Evolutionary conservation across 2,329 filamentous ascomycete species (phyloP).

Genomic region (Biscogniauxia sp.): DNA sequence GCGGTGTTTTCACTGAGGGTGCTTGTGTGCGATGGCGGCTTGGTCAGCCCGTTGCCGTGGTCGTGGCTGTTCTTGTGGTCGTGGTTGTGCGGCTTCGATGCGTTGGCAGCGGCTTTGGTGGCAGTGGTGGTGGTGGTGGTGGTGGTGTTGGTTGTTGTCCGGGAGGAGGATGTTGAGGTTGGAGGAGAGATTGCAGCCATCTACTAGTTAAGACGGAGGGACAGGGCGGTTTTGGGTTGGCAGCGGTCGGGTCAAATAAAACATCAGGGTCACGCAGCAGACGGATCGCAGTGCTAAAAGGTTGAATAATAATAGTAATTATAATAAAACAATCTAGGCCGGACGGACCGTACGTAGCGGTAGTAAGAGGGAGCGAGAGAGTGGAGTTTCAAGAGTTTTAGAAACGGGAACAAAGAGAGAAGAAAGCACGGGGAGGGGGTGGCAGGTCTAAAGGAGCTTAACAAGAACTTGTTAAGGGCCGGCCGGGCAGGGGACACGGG

Average conservation of each 20-base stretch:
- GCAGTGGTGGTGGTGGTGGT: conserved; percentile 4
- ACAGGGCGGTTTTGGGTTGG: conserved; percentile 8
- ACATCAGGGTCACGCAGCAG: conserved; percentile 8
- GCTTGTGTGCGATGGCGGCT: conserved; percentile 19
- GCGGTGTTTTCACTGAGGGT: conserved; percentile 8
- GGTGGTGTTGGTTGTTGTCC: conserved; percentile 2
- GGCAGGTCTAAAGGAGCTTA: not conserved
- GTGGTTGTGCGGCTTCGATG: conserved; percentile 13
- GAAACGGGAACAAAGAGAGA: not conserved
- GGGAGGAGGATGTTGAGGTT: conserved; percentile 8
- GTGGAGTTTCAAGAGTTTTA: not conserved
- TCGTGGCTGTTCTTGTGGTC: conserved; percentile 6
- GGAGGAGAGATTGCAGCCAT: conserved; percentile 21
- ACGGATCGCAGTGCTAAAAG: not conserved
- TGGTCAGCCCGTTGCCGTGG: conserved; percentile 14
- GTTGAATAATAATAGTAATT: not conserved
- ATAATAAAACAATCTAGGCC: not conserved
- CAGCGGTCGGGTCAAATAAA: conserved; percentile 8
- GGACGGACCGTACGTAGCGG: not conserved
- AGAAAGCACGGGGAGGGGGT: not conserved
- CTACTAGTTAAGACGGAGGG: conserved; percentile 12
- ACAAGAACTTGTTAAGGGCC: not conserved
- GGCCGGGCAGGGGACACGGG: not conserved
- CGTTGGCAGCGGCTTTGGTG: not conserved
- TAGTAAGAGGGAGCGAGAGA: not conserved